Evolutionary conservation across 352 stramenopile genomes (phyloP).

Genomic region (Blastocystis sp.): DNA sequence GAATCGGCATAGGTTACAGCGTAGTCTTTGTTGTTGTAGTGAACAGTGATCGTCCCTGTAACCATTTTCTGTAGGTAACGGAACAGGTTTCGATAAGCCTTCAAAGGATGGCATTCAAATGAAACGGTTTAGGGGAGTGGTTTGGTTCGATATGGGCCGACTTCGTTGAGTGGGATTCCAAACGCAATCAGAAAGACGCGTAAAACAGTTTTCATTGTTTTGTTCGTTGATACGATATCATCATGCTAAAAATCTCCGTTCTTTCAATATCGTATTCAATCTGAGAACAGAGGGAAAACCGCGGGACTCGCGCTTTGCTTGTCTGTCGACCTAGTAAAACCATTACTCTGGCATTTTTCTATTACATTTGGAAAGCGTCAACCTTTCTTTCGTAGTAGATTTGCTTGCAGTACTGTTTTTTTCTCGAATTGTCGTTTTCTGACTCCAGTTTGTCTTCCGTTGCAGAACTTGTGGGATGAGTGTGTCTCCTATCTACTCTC

Average conservation of each 20-base stretch:
- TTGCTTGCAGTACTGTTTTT: constrained; percentile 18
- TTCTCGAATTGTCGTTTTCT: constrained; percentile 14
- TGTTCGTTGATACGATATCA: too few species aligned
- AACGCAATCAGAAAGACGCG: too few species aligned
- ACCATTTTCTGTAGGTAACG: constrained; percentile 1
- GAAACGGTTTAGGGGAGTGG: too few species aligned
- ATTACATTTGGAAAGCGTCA: neutral
- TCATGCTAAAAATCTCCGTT: too few species aligned
- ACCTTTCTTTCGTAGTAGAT: constrained; percentile 9
- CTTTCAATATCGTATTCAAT: too few species aligned
- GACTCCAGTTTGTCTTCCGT: neutral
- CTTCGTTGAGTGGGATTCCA: too few species aligned
- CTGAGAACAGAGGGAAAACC: too few species aligned
- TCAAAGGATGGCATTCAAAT: too few species aligned
- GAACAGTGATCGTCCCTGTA: neutral
- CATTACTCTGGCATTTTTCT: constrained; percentile 37
- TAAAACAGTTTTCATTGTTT: too few species aligned
- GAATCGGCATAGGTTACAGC: neutral
- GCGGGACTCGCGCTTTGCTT: neutral
- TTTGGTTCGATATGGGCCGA: too few species aligned
- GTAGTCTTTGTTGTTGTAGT: constrained; percentile 7
- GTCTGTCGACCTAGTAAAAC: neutral
- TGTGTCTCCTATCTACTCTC: neutral
- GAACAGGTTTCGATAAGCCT: too few species aligned
- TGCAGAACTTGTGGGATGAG: neutral